Evolutionary conservation across 2,329 filamentous ascomycete species (phyloP), one percentile per base, ranked within the genome.

Genomic region (Eurotiales sp.): DNA sequence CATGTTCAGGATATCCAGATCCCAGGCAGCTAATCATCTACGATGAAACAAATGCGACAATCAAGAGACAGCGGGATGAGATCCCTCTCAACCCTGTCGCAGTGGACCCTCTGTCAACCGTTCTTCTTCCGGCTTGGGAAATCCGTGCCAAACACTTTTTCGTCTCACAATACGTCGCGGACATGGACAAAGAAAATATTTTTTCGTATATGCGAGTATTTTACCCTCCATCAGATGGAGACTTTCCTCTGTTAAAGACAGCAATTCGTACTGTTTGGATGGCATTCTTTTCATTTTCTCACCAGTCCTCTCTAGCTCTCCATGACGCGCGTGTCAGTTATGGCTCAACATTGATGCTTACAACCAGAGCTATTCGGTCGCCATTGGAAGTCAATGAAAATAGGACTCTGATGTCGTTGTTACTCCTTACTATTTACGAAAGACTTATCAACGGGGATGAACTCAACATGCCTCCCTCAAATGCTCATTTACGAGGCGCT

Each of bases 191-290:
- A 23, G 29, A 34, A 32, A 51, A 51, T n/a, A 34, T 46, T 0
- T 51, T 51, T 17, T 30, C 50, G 8, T 51, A 51, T 34, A 51
- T 51, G 50, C 43, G 50, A 39, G 34, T 51, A 27, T 51, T 51
- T 15, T 46, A 40, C n/a, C 43, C 36, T 10, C 27, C 50, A 15
- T 15, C 21, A n/a, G n/a, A n/a, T 8, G 43, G 30, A 25, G 12
- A 42, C 8, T 46, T 23, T 1, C 50, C 50, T 22, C 43, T 51
- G 15, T 34, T 46, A 46, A 17, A 30, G 10, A 46, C 50, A 21
- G 50, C 34, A 3, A 23, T 46, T 10, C 44, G 44, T 7, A 34
- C 50, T 8, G 50, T 51, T 32, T 51, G 42, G 34, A 19, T 51
- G 19, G 50, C 50, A 1, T 46, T 51, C 43, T 51, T 46, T 27